phyloP scores from a whole-genome alignment of 176 grass and related monocot species.

The Thalia dealbata region DNA sequence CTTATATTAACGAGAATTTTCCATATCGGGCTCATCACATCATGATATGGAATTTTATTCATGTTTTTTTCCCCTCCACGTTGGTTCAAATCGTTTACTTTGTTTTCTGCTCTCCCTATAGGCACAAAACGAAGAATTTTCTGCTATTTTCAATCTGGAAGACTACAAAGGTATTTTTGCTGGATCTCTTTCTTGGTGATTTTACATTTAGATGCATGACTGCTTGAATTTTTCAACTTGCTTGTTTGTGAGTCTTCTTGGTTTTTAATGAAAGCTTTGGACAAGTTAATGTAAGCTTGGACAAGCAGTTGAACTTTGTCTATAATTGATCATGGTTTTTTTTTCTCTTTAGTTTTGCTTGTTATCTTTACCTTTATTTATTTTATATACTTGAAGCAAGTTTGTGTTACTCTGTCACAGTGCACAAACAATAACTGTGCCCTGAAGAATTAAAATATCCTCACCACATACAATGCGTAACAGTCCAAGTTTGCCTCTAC shows the following conservation, averaged over 20 bases:
- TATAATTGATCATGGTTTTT: not conserved
- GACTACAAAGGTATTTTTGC: slow-evolving; percentile 69
- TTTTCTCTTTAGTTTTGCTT: not conserved
- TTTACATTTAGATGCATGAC: not conserved
- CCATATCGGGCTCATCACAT: not conserved
- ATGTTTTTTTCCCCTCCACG: not conserved
- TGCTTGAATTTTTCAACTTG: slow-evolving; percentile 2
- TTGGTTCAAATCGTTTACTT: not conserved
- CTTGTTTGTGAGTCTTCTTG: not conserved
- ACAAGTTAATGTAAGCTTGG: not conserved
- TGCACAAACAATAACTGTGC: not conserved
- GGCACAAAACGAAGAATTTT: slow-evolving; percentile 88
- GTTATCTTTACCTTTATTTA: not conserved
- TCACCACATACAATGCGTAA: not conserved
- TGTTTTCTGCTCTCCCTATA: slow-evolving; percentile 26
- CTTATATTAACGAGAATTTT: not conserved
- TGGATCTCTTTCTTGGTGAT: not conserved
- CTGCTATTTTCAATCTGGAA: slow-evolving; percentile 80
- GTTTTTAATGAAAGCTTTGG: not conserved
- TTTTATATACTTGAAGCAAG: not conserved
- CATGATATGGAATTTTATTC: not conserved
- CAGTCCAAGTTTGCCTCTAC: not conserved
- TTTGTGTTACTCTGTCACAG: not conserved
- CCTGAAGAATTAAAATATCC: not conserved
- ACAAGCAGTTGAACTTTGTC: not conserved